phyloP scores from a whole-genome alignment of 2,329 filamentous ascomycete genomes.

The Fusarium austroafricanum region DNA sequence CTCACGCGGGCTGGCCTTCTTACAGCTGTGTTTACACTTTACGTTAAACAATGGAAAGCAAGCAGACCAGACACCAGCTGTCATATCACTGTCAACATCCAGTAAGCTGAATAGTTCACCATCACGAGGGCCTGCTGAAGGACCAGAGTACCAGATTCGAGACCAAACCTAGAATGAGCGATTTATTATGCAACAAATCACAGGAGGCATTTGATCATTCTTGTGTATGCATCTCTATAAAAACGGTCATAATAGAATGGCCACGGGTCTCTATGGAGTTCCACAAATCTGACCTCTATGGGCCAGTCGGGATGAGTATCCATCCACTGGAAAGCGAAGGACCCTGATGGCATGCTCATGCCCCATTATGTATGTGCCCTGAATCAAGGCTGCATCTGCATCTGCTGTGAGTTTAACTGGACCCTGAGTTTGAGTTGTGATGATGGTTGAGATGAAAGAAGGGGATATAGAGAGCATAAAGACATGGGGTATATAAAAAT shows the following conservation, averaged over 20 bases:
- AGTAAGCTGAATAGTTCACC: background rate
- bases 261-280: constrained; percentile 18
- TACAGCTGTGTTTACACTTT: background rate
- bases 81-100: background rate
- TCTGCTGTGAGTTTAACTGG: constrained; percentile 1
- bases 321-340: constrained; percentile 12
- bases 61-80: background rate
- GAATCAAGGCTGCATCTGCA: constrained; percentile 3
- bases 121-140: constrained; percentile 17
- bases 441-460: background rate
- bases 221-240: background rate
- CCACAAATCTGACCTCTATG: constrained; percentile 8
- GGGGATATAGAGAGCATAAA: background rate
- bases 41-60: background rate
- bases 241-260: constrained; percentile 19
- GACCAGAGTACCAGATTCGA: background rate
- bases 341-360: constrained; percentile 39
- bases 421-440: constrained; percentile 22
- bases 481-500: background rate
- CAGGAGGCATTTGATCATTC: background rate
- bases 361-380: constrained; percentile 18
- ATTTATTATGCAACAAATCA: background rate
- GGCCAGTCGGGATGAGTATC: background rate
- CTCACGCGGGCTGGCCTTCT: constrained; percentile 20
- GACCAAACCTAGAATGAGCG: background rate